These are phyloP conservation scores for Lophium mytilinum DNA, from an alignment of 495 filamentous ascomycete species.

Conservation along the genomic window DNA sequence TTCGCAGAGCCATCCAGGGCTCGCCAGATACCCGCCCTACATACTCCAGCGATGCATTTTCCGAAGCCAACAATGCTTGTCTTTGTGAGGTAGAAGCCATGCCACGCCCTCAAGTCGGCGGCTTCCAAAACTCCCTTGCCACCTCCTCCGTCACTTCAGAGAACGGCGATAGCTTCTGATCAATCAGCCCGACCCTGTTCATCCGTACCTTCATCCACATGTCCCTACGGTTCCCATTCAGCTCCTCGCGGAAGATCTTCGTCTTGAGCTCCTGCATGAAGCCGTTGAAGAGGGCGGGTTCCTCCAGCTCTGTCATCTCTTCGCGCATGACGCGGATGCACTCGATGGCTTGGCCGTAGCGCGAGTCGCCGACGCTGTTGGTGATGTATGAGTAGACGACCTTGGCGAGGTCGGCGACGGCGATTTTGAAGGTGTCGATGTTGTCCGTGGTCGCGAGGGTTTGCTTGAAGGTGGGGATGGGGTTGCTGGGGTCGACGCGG, in stretches of 20 bases:
- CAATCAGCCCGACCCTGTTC: conserved; percentile 65
- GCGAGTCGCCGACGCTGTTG: conserved; percentile 63
- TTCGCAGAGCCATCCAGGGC: too few relatives aligned
- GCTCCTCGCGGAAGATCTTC: conserved; percentile 57
- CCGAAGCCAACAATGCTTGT: too few relatives aligned
- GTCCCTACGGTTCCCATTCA: conserved; percentile 75
- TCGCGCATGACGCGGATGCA: conserved; percentile 69
- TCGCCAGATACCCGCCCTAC: too few relatives aligned
- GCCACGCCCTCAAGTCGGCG: neutral
- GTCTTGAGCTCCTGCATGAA: conserved; percentile 64
- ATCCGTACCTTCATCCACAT: conserved; percentile 71
- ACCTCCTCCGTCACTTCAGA: conserved; percentile 61
- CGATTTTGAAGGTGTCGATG: conserved; percentile 53
- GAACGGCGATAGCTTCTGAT: conserved; percentile 47
- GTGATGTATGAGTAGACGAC: conserved; percentile 63
- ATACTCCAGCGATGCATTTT: too few relatives aligned
- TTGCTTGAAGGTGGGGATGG: conserved; percentile 90
- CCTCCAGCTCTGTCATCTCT: conserved; percentile 66
- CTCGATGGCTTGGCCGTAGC: conserved; percentile 70
- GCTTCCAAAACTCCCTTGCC: conserved; percentile 42
- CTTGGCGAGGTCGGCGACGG: conserved; percentile 62
- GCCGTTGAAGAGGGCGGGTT: conserved; percentile 69
- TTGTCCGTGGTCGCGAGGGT: conserved; percentile 56
- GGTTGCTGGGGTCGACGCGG: conserved; percentile 68
- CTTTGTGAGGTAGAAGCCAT: neutral